Conservation (phyloP, 192 early-diverging fungal species). For the Gamsiella multidivaricata region DNA sequence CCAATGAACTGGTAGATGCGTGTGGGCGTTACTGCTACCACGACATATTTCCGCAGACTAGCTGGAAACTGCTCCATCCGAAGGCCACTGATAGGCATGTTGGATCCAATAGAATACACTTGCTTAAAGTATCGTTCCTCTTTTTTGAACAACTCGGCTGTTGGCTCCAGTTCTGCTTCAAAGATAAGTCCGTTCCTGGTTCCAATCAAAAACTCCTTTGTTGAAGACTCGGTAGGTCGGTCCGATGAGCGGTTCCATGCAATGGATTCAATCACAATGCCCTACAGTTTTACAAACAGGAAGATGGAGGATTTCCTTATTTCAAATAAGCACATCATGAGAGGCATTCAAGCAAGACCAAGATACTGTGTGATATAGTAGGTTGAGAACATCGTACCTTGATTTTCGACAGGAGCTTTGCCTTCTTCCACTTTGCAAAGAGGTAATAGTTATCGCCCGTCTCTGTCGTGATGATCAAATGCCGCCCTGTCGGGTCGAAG, state of each 20-base stretch:
- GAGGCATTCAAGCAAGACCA: background rate
- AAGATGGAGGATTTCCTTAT: no score
- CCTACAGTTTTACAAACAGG: conserved; percentile 53
- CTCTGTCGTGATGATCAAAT: conserved; percentile 89
- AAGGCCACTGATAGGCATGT: conserved; percentile 82
- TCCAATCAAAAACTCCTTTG: conserved; percentile 87
- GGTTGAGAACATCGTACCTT: conserved; percentile 73
- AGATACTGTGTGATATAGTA: background rate
- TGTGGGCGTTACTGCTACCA: conserved; percentile 84
- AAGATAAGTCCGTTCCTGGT: conserved; percentile 88
- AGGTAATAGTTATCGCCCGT: conserved; percentile 94
- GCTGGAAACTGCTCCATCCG: conserved; percentile 85
- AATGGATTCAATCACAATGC: conserved; percentile 85
- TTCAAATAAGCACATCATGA: no score
- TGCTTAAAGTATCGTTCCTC: conserved; percentile 84
- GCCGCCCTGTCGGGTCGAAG: conserved; percentile 89
- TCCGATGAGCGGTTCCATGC: conserved; percentile 84
- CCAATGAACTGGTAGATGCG: conserved; percentile 96
- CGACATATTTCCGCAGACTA: conserved; percentile 77
- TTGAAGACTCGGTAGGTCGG: conserved; percentile 66
- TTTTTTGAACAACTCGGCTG: conserved; percentile 84
- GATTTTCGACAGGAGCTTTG: conserved; percentile 81
- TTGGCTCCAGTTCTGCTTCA: conserved; percentile 90
- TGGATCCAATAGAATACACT: conserved; percentile 78
- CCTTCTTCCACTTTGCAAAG: conserved; percentile 86